Conservation (phyloP, 129 eudicot genomes). For the Helichrysum umbraculigerum region DNA sequence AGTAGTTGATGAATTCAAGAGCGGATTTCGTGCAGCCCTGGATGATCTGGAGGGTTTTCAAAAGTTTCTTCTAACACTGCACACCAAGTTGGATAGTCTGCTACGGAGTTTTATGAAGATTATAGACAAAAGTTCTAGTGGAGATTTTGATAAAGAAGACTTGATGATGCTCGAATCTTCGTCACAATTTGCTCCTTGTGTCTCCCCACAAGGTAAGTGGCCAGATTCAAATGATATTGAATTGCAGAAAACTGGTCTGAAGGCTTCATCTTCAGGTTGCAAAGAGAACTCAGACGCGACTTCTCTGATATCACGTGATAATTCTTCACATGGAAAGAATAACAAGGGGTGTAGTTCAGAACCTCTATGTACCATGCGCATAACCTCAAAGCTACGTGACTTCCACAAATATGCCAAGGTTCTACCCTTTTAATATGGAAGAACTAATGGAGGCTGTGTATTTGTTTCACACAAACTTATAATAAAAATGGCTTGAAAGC, state of each 20-base stretch:
- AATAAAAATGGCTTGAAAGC: no score
- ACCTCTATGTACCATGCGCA: conserved; percentile 58
- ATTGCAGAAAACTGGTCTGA: conserved; percentile 43
- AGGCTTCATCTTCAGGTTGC: conserved; percentile 44
- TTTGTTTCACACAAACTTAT: no score
- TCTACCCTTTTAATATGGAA: no score
- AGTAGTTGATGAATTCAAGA: conserved; percentile 62
- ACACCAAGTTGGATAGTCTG: conserved; percentile 73
- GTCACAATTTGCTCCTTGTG: conserved; percentile 41
- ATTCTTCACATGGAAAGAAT: conserved; percentile 70
- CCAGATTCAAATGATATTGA: conserved; percentile 59
- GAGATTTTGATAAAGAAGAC: conserved; percentile 75
- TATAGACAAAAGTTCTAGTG: conserved; percentile 44
- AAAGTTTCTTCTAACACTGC: conserved; percentile 79
- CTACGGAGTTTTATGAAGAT: conserved; percentile 61
- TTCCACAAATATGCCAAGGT: conserved; percentile 90
- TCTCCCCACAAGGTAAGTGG: conserved; percentile 56
- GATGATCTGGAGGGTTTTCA: conserved; percentile 95
- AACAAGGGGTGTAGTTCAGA: conserved; percentile 63
- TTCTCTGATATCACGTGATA: conserved; percentile 76
- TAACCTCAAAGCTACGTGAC: conserved; percentile 92
- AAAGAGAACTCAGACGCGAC: conserved; percentile 57
- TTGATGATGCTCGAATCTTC: conserved; percentile 47
- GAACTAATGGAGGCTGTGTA: no score
- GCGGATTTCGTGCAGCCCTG: conserved; percentile 85